A percentile compares a stretch with the other conserved stretches of the same genome.
Conservation (phyloP, 2,329 filamentous ascomycete genomes). For the Fusarium sacchari region DNA sequence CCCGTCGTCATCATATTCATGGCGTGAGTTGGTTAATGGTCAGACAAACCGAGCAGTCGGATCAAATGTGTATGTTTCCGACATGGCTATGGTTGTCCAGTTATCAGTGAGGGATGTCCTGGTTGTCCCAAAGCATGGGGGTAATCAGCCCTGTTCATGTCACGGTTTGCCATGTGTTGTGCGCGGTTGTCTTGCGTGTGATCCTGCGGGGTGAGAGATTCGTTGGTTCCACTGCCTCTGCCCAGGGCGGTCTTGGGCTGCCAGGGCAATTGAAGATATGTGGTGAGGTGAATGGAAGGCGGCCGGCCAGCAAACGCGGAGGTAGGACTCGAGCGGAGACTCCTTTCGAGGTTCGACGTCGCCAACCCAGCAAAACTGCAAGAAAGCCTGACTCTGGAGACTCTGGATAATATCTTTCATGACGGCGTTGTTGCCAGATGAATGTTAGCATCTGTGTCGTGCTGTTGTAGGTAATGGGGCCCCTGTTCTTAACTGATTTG, state of each 20-base stretch:
- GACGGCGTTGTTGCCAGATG: conserved; percentile 29
- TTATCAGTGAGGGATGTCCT: conserved; percentile 6
- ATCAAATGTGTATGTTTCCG: conserved; percentile 8
- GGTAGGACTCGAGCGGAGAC: conserved; percentile 12
- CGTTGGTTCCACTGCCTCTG: conserved; percentile 31
- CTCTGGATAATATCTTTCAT: conserved; percentile 1
- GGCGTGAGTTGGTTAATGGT: conserved; percentile 33
- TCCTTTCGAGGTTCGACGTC: conserved; percentile 20
- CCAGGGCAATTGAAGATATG: conserved; percentile 23
- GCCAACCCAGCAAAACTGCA: conserved; percentile 11
- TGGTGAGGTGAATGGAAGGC: conserved; percentile 7
- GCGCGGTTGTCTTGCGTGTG: conserved; percentile 25
- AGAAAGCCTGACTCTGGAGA: not conserved
- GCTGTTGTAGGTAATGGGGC: not conserved
- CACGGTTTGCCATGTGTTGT: conserved; percentile 26
- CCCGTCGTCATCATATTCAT: conserved; percentile 35
- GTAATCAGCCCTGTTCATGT: conserved; percentile 25
- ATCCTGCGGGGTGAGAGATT: conserved; percentile 33
- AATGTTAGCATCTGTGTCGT: conserved; percentile 14
- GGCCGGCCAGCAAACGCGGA: conserved; percentile 22
- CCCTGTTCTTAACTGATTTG: conserved; percentile 30
- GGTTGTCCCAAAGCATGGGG: conserved; percentile 7
- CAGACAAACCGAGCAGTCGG: conserved; percentile 22
- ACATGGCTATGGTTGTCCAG: conserved; percentile 16
- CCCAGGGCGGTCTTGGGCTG: conserved; percentile 6